Base-by-base conservation (phyloP, 306 rosid genomes). In the Begonia loranthoides region DNA sequence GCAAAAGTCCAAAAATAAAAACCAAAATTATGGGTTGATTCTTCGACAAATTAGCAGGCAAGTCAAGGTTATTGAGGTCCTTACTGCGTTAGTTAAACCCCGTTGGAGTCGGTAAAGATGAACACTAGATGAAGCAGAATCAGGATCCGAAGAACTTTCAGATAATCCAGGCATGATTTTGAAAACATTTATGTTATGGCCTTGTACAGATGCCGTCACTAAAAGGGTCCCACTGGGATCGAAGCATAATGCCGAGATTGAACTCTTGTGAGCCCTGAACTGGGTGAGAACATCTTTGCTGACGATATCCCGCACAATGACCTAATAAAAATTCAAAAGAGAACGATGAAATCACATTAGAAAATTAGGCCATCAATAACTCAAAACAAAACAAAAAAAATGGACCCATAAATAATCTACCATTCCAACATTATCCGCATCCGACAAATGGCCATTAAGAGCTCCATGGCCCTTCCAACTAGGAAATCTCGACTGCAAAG, bases 61-160 rank as follows among this genome's bases (percentile, higher is more conserved):
- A 67, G 8, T 39, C 65, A 45, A 45, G 28, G 15, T 41, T 17
- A 45, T 13, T 11, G 15, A 6, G 43, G 22, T 63, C 84, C 36
- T 82, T 66, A 92, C 99, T 3, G 96, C 99, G 67, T 92, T 87
- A 12, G 99, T 92, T 52, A 83, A 63, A 52, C 99, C 99, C 1
- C 99, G 96, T 52, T 86, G 99, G 55, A 92, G 75, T 73, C 84
- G 74, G 78, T 83, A 92, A 52, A 92, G 68, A 76, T 87, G 99
- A 59, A 75, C 66, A 62, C 55, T 54, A 55, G 94, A 80, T 56
- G 82, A 60, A 51, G 60, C 69, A 17, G 73, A 48, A 58, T 72
- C 80, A 54, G 79, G 64, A 19, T 60, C 67, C 24, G 76, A 62
- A n/a, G 63, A 67, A 65, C 51, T 69, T 48, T 57, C 84, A 15